Evolutionary conservation across 108 stramenopile genomes (phyloP), one percentile per base, ranked within the genome.

Genomic region (Fistulifera pelliculosa): DNA sequence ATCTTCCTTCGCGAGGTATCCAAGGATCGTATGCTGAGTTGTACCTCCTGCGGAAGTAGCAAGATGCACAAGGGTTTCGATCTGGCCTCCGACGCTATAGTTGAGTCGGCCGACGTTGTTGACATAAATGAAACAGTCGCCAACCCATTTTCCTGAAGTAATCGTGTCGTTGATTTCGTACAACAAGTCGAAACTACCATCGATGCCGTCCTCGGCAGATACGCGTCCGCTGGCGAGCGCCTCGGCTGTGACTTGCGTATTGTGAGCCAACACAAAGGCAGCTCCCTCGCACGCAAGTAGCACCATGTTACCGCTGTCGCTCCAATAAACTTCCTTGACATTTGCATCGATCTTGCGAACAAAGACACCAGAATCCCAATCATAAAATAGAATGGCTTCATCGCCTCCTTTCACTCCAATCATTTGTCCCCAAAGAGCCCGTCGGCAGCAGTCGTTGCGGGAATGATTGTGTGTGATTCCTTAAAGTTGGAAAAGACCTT

Each of bases 51-150:
- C 68, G 24, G 73, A 70, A 41, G 90, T 88, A 53, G 93, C 94
- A 42, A 98, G 84, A 72, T 97, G 96, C 5, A 93, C 87, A 13
- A 98, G 75, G 7, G 95, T 99, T 77, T 98, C 94, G 49, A 96
- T 90, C 59, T 97, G 85, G 15, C 98, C 97, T 49, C 96, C 98
- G 43, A 98, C 96, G 63, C 89, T 94, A 79, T 99, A 99, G 62
- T 94, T 94, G 51, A 99, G 85, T 27, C 94, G 82, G 22, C 85
- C 87, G 15, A 63, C 65, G 55, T 74, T 73, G 75, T 94, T 97
- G 52, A 94, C 85, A 83, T 88, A 99, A 49, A 99, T 91, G 79
- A 99, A 97, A 80, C 96, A 97, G 59, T 97, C 98, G 13, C 98
- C 98, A 27, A 98, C 95, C 98, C 98, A 99, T 69, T 94, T 84